These are phyloP conservation scores for Schwanniomyces polymorphus DNA, from an alignment of 805 yeast genomes.

Conservation along the genomic window DNA sequence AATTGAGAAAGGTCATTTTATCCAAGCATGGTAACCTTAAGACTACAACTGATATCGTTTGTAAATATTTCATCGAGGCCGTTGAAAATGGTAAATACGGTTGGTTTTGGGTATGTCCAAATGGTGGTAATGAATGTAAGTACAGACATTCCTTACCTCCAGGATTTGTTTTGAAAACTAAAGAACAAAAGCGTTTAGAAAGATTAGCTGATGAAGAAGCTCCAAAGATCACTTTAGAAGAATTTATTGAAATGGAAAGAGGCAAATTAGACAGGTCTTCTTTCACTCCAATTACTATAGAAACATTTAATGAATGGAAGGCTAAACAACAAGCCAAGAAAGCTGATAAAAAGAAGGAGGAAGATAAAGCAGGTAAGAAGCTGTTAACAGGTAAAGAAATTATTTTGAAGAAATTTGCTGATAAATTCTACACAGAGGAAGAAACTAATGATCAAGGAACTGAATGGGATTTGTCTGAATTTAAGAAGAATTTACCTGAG, in stretches of 20 bases:
- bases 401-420: conserved; percentile 58
- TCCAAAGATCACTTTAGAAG: conserved; percentile 92
- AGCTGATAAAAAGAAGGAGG: conserved; percentile 37
- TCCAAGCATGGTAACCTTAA: conserved; percentile 94
- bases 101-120: conserved; percentile 99
- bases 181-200: conserved; percentile 91
- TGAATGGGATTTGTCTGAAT: conserved; percentile 58
- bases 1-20: conserved; percentile 77
- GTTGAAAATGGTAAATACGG: conserved; percentile 97
- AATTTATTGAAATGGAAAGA: conserved; percentile 92
- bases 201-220: conserved; percentile 78
- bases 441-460: conserved; percentile 46
- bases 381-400: conserved; percentile 68
- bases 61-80: conserved; percentile 93
- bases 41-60: conserved; percentile 92
- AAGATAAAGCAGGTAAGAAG: conserved; percentile 41
- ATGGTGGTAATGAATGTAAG: conserved; percentile 89
- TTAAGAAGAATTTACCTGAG: conserved; percentile 54
- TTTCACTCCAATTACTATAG: conserved; percentile 84
- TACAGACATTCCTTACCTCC: conserved; percentile 95
- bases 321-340: conserved; percentile 60
- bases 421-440: conserved; percentile 55
- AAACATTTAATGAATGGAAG: conserved; percentile 84
- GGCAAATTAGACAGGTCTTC: conserved; percentile 70
- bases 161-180: conserved; percentile 94